A percentile compares a stretch with the other conserved stretches of the same genome.
Evolutionary conservation across 441 rosid genomes (phyloP).

Genomic region (Eutrema salsugineum): DNA sequence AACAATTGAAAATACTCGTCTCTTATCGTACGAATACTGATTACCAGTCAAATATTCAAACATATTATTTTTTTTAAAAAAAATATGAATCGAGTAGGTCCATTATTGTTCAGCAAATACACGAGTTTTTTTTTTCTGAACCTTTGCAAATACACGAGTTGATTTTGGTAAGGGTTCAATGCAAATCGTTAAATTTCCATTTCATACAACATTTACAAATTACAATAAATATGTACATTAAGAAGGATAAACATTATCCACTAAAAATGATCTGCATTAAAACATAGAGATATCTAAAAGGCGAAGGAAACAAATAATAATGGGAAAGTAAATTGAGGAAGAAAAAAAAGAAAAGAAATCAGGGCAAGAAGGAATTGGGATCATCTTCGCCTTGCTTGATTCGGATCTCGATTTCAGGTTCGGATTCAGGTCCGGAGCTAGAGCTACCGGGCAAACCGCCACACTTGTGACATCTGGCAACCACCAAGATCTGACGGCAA

Average conservation of each 20-base stretch:
- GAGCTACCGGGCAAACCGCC: conserved; percentile 57
- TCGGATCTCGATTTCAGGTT: conserved; percentile 29
- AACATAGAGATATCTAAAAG: background rate
- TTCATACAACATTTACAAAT: conserved; percentile 23
- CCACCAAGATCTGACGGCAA: conserved; percentile 82
- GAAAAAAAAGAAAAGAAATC: background rate
- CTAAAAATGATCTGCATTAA: conserved; percentile 13
- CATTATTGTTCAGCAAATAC: background rate
- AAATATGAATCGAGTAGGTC: background rate
- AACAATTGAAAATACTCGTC: background rate
- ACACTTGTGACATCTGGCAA: conserved; percentile 66
- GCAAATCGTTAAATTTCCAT: conserved; percentile 1
- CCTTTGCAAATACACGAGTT: no score
- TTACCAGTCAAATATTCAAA: background rate
- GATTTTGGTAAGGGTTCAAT: background rate
- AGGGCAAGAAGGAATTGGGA: conserved; percentile 56
- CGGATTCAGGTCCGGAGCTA: conserved; percentile 30
- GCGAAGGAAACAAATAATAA: background rate
- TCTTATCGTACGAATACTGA: background rate
- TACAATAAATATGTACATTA: conserved; percentile 16
- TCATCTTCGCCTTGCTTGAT: conserved; percentile 59
- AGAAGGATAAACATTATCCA: conserved; percentile 7
- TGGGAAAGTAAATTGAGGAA: background rate
- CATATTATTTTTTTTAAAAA: background rate
- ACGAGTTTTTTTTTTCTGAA: no score